phyloP scores from a whole-genome alignment of 2,329 filamentous ascomycete genomes.

The Tolypocladium ovalisporum region DNA sequence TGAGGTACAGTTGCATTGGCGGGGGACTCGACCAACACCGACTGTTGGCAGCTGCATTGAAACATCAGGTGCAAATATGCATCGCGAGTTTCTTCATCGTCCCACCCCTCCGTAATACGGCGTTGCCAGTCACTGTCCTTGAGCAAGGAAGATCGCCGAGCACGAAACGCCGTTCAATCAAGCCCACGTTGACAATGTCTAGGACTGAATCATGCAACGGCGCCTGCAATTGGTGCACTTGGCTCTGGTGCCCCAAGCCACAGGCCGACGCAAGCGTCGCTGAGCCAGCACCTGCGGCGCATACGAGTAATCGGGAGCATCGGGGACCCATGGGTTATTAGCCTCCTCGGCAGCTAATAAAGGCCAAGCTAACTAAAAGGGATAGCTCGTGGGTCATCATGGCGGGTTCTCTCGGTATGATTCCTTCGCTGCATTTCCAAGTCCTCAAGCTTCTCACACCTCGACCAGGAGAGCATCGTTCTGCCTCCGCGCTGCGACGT shows the following conservation, averaged over 20 bases:
- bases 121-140: not conserved
- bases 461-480: not conserved
- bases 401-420: not conserved
- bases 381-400: not conserved
- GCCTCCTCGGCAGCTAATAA: not conserved
- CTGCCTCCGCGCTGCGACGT: not conserved
- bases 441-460: not conserved
- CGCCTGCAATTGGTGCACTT: not conserved
- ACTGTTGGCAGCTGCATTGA: not conserved
- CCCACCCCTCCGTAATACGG: not conserved
- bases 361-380: not conserved
- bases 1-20: not conserved
- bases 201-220: not conserved
- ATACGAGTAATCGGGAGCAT: no score
- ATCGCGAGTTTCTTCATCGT: not conserved
- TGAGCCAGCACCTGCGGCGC: not conserved
- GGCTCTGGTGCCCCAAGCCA: not conserved
- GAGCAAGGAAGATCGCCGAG: not conserved
- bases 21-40: not conserved
- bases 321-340: not conserved
- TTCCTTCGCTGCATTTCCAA: not conserved
- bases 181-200: not conserved
- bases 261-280: not conserved
- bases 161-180: not conserved
- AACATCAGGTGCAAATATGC: not conserved